A percentile compares a stretch with the other conserved stretches of the same genome.
Conservation (phyloP, 2,329 filamentous ascomycete species). For the Juglanconis sp. region DNA sequence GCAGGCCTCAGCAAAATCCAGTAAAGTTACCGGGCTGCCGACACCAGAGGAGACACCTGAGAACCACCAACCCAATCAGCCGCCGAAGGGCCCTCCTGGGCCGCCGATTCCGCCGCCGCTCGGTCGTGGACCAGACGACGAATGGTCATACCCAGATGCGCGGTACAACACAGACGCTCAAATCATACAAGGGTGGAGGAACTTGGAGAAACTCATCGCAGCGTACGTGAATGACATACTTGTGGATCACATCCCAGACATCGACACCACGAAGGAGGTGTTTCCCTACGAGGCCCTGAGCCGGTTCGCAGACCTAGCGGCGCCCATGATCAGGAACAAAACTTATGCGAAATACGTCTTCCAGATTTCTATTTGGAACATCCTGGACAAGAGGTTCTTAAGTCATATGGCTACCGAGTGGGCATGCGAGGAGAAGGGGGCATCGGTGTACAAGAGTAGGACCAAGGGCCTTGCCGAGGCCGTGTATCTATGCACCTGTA, state of each 20-base stretch:
- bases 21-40: too few relatives aligned
- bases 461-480: neutral
- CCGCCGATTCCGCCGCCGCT: too few relatives aligned
- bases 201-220: neutral
- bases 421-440: neutral
- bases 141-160: neutral
- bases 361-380: conserved; percentile 3
- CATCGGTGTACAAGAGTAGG: neutral
- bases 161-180: neutral
- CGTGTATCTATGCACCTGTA: neutral
- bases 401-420: neutral
- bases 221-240: neutral
- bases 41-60: too few relatives aligned
- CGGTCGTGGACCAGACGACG: neutral
- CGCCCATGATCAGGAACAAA: neutral
- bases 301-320: neutral
- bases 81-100: too few relatives aligned
- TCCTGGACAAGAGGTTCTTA: neutral
- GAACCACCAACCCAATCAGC: too few relatives aligned
- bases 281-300: neutral
- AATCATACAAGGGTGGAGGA: neutral
- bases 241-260: neutral
- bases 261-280: neutral
- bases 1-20: too few relatives aligned
- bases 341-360: conserved; percentile 1